These are phyloP conservation scores for Solanum chilense DNA, from an alignment of 257 asterid species.

Conservation along the genomic window DNA sequence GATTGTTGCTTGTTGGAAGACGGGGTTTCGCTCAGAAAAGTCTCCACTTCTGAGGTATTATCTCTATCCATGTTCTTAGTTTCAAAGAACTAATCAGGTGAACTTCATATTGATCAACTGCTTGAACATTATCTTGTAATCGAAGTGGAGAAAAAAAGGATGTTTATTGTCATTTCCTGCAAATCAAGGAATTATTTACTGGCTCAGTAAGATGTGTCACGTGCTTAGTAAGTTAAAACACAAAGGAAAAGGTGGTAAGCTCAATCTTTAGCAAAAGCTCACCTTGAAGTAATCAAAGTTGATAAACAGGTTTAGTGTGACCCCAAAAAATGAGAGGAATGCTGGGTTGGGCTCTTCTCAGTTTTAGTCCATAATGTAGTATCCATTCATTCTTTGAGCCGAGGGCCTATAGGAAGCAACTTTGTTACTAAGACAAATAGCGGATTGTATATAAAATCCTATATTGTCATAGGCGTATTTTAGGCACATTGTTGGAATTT, in stretches of 20 bases:
- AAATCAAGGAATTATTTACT: not conserved
- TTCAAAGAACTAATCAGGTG: slow-evolving; percentile 6
- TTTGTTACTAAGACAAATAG: not conserved
- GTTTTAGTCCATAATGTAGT: not conserved
- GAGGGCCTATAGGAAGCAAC: not conserved
- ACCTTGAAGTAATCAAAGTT: slow-evolving; percentile 22
- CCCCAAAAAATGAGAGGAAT: not conserved
- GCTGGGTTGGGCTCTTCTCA: not conserved
- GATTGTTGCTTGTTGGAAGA: slow-evolving; percentile 29
- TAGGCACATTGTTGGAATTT: not conserved
- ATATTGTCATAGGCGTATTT: not conserved
- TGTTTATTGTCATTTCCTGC: slow-evolving; percentile 36
- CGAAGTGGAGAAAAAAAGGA: slow-evolving; percentile 64
- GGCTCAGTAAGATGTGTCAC: not conserved
- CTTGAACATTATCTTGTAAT: slow-evolving; percentile 77
- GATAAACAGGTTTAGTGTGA: not conserved
- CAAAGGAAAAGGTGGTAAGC: not conserved
- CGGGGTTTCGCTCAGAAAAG: not conserved
- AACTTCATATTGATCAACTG: slow-evolving; percentile 49
- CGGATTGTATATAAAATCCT: not conserved
- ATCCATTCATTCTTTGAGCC: not conserved
- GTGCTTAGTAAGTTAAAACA: not conserved
- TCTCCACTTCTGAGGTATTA: not conserved
- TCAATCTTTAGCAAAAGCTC: slow-evolving; percentile 2
- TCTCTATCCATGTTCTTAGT: slow-evolving; percentile 6